Base-by-base conservation (phyloP, 495 filamentous ascomycete species). In the Penicilliopsis zonata region DNA sequence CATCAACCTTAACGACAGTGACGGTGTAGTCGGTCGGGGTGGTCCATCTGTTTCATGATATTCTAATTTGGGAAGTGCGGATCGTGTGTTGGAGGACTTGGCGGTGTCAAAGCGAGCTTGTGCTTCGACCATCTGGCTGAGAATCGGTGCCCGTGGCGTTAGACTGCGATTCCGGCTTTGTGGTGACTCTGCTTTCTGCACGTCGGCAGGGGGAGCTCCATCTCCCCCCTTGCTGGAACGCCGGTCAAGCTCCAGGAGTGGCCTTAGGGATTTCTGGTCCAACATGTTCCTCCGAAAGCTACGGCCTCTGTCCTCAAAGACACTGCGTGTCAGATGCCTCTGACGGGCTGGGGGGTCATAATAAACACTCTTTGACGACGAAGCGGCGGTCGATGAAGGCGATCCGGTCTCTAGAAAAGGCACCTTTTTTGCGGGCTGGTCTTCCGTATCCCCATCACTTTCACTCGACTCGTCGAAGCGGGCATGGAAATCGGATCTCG, bases 111-210 rank as follows among this genome's bases (percentile, higher is more conserved):
- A 67, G 24, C 78, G 65, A 20, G 74, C 79, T 40, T 76, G 70
- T n/a, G 84, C 84, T 51, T 87, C 78, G 5, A 93, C 59, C 75
- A 87, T 87, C 24, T 78, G 68, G 49, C 80, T 84, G 63, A 92
- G 75, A 21, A 86, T 65, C 0, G 83, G 82, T 37, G 67, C 57
- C 4, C 66, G 50, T 15, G 66, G 65, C 14, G 65, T 70, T 23
- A 45, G 44, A 34, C 55, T 60, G 31, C 53, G 53, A 28, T 59
- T 36, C 29, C 49, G 49, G 17, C 50, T 52, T 10, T 8, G 34
- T 5, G 47, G 47, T 0, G 42, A 6, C 20, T 38, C 51, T 5
- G 32, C 37, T 2, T 44, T 36, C 6, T 48, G 31, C 10, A 44
- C 31, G 5, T 55, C 42, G 12, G 40, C 36, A 10, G 25, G 37